Evolutionary conservation across 352 stramenopile genomes (phyloP).

Genomic region (Globisporangium okanoganense): DNA sequence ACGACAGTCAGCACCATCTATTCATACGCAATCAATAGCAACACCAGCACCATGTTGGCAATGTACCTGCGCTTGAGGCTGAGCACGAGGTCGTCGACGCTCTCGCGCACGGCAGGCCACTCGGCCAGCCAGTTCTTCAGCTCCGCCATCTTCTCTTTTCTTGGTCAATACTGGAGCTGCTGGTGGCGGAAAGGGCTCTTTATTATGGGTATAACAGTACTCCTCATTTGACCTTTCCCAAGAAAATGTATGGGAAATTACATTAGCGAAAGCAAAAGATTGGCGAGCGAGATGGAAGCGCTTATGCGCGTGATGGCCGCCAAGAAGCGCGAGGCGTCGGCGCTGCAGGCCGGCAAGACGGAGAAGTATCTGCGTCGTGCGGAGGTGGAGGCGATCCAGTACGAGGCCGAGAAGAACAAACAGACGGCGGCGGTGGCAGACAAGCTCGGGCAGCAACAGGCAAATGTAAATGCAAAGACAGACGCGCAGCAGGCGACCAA

Average conservation of each 20-base stretch:
- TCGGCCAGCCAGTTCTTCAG: slow-evolving; percentile 72
- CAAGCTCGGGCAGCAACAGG: slow-evolving; percentile 5
- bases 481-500: slow-evolving; percentile 22
- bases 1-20: slow-evolving; percentile 2
- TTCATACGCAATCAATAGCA: neutral
- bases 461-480: neutral
- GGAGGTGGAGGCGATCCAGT: slow-evolving; percentile 67
- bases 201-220: no score
- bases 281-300: slow-evolving; percentile 47
- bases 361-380: slow-evolving; percentile 79
- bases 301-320: slow-evolving; percentile 70
- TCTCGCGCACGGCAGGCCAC: slow-evolving; percentile 65
- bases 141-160: slow-evolving; percentile 21
- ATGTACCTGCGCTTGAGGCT: slow-evolving; percentile 72
- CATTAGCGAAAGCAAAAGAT: neutral
- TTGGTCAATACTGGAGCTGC: neutral
- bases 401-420: slow-evolving; percentile 20
- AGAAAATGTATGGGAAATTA: neutral
- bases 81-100: slow-evolving; percentile 72
- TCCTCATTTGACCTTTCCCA: no score
- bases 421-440: slow-evolving; percentile 7
- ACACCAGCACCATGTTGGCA: no score
- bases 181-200: no score
- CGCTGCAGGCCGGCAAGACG: slow-evolving; percentile 46
- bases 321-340: slow-evolving; percentile 78